Evolutionary conservation across 2,329 filamentous ascomycete genomes (phyloP), one percentile per base, ranked within the genome.

Genomic region (Pyrenophora graminea): DNA sequence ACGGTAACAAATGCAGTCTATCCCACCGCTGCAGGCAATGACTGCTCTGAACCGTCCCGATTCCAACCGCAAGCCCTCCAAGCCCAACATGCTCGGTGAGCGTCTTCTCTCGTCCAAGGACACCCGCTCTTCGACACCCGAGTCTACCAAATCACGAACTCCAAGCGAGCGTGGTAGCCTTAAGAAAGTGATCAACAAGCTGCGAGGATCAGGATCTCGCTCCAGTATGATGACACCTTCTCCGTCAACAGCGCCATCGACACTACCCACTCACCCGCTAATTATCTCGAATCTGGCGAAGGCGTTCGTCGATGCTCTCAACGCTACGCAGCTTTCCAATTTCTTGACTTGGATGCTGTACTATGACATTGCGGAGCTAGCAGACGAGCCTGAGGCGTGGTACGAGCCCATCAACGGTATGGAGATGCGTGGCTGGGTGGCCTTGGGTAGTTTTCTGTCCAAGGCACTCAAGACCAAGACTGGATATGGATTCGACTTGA

Each of bases 281-380:
- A n/a, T 39, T 6, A 54, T 53, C 13, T 41, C 55, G 9, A 47
- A 36, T 6, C 38, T 60, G 1, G 50, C 52, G 5, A 43, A 48
- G 30, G 38, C 57, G 19, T 68, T 67, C 47, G 56, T 53, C 21
- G 56, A 61, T 15, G 39, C 51, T 3, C 25, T 68, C 7, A 61
- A 48, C 12, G 21, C 48, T 1, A 34, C 33, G 2, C 38, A 54
- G n/a, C 40, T 68, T 6, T 64, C 55, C 25, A 37, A 66, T 19
- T 63, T 69, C 39, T 30, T 67, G 9, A 34, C 51, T 9, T 67
- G 61, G 64, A 63, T 59, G 38, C 31, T 66, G 10, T 63, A 63
- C 45, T 56, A 63, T 37, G 65, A 68, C 27, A 21, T 62, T 17
- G 60, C 66, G 6, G 51, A 62, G 23, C 41, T 61, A 21, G 61